A percentile compares a stretch with the other conserved stretches of the same genome.
These are phyloP conservation scores for Francoa sonchifolia DNA, from an alignment of 441 rosid species.

Conservation along the genomic window DNA sequence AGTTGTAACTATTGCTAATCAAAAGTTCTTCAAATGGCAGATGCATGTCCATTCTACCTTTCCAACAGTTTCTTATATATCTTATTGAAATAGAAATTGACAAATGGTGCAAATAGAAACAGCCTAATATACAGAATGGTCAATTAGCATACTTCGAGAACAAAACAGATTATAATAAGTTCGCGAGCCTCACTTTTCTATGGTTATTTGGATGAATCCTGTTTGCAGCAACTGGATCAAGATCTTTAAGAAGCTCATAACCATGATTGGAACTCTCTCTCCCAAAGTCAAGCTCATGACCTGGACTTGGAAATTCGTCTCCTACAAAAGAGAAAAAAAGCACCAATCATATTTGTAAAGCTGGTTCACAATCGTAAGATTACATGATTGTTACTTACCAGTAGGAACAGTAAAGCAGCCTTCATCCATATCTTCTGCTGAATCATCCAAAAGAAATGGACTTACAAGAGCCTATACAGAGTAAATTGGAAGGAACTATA, in stretches of 20 bases:
- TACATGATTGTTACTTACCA: constrained; percentile 25
- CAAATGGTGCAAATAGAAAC: too few relatives aligned
- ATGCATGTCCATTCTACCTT: too few relatives aligned
- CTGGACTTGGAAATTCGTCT: too few relatives aligned
- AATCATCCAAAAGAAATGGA: constrained; percentile 65
- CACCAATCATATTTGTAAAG: background rate
- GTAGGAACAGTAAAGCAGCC: constrained; percentile 16
- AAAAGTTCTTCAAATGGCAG: too few relatives aligned
- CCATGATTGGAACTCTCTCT: constrained; percentile 21
- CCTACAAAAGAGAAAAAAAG: too few relatives aligned
- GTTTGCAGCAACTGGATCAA: constrained; percentile 85
- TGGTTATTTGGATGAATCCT: constrained; percentile 81
- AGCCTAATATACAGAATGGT: too few relatives aligned
- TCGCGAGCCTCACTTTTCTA: constrained; percentile 46
- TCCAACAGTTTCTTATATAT: too few relatives aligned
- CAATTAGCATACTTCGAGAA: background rate
- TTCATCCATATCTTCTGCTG: constrained; percentile 25
- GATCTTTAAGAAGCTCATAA: constrained; percentile 50
- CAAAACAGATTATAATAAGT: background rate
- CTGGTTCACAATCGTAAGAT: constrained; percentile 7
- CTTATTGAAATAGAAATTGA: too few relatives aligned
- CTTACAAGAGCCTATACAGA: constrained; percentile 60
- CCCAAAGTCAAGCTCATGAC: constrained; percentile 18
- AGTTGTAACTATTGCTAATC: too few relatives aligned
- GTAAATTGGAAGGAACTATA: constrained; percentile 1